Base-by-base conservation (phyloP, 345 rosid species). In the Ailanthus altissimus region DNA sequence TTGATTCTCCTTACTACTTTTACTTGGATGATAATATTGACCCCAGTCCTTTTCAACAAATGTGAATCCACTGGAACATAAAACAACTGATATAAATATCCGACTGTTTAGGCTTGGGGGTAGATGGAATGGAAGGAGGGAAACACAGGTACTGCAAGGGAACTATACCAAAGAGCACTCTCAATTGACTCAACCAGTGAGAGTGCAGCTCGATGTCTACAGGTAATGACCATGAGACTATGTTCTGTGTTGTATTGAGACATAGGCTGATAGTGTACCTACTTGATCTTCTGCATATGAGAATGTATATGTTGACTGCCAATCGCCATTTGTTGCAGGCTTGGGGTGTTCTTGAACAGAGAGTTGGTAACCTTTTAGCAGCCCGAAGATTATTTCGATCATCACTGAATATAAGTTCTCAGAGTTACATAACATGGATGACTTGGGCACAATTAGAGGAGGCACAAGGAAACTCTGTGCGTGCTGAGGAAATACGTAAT, bases 41-140 rank as follows among this genome's bases (percentile, higher is more conserved):
- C 38, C 38, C 38, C 3, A 3, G 38, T 32, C 38, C 38, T 32
- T 32, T 68, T 69, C 56, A 69, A 26, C 45, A 16, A n/a, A 14
- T 8, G 59, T 32, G 12, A 26, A 18, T 49, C 0, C 2, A 38
- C 38, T 15, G 58, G 43, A 42, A 58, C 1, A 32, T 56, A 16
- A 56, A 77, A 28, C 23, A 42, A 65, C 58, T 79, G 77, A 76
- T 68, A 77, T 76, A 73, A 77, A 42, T 75, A 61, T 69, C 69
- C 60, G 62, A n/a, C 60, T 79, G 56, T 51, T 72, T 79, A 96
- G 99, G 99, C 93, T 69, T 96, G 99, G 99, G 98, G 98, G 76
- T 96, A 97, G 99, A 89, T 93, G 99, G 99, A 96, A 74, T 93
- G 99, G 99, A 93, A 93, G 77, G 98, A 96, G 89, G 99, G 98